Percentiles rank a stretch among this genome's conserved stretches.
Evolutionary conservation across 2,329 filamentous ascomycete species (phyloP).

Genomic region (Coniochaeta ligniaria): DNA sequence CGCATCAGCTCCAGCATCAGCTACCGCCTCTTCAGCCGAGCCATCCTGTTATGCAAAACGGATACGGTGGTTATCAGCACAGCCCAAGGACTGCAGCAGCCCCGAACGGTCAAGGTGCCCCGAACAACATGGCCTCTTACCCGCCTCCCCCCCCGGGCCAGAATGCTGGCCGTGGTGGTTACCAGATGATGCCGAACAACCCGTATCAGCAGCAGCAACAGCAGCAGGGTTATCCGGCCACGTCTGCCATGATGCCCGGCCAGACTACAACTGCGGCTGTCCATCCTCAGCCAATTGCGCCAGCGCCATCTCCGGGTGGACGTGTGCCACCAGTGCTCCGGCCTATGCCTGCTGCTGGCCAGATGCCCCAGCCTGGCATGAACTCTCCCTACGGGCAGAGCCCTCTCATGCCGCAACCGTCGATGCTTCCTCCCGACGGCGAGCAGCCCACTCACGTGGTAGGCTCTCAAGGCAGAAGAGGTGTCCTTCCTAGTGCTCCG

Average conservation of each 20-base stretch:
- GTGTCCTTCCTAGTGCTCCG: conserved; percentile 85
- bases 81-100: conserved; percentile 57
- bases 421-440: conserved; percentile 43
- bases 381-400: conserved; percentile 53
- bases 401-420: conserved; percentile 47
- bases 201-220: conserved; percentile 45
- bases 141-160: conserved; percentile 33
- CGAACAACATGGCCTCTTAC: conserved; percentile 46
- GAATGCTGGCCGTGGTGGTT: conserved; percentile 39
- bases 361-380: conserved; percentile 52
- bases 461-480: conserved; percentile 85
- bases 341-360: conserved; percentile 63
- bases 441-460: conserved; percentile 84
- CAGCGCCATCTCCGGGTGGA: conserved; percentile 53
- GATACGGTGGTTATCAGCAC: conserved; percentile 54
- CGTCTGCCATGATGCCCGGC: conserved; percentile 56
- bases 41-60: conserved; percentile 40
- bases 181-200: conserved; percentile 45
- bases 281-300: conserved; percentile 70
- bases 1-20: conserved; percentile 39
- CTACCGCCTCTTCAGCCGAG: conserved; percentile 46
- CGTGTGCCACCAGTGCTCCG: conserved; percentile 54
- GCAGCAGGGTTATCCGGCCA: conserved; percentile 47
- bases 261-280: conserved; percentile 59
- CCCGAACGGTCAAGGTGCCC: conserved; percentile 52